Base-by-base conservation (phyloP, 148 eudicot species). In the Rhododendron ferrugineum region DNA sequence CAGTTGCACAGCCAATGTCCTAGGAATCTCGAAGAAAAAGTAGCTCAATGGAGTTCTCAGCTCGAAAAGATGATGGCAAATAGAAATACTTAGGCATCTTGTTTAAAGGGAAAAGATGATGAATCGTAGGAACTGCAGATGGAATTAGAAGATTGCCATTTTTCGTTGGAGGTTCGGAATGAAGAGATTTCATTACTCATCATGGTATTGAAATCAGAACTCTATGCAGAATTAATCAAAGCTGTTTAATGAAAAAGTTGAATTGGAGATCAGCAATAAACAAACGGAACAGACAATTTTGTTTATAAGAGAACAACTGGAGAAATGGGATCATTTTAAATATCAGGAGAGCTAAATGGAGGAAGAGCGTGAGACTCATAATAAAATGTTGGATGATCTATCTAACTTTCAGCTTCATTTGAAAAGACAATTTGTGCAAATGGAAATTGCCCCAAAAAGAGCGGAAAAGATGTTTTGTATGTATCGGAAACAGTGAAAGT, bases 41-140 rank as follows among this genome's bases (percentile, higher is more conserved):
- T 93, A 90, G 89, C 80, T 82, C 92, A 92, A 82, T 93, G 94
- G 95, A 95, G 82, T 76, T 84, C 79, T 26, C 89, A 89, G 49
- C 82, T 89, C 84, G 90, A 90, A 88, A 92, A 91, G 82, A 28
- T 92, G 89, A 85, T 66, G 72, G 49, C 90, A 79, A 90, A 89
- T 80, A 74, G 91, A 85, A 89, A 89, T 66, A 77, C 70, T 32
- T 88, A 87, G 72, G 86, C 84, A 79, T 78, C 85, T 78, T 88
- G 90, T 66, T 47, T 92, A 47, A 86, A 88, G 86, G 89, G 78
- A 11, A 92, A 93, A 88, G 87, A 86, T 79, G 88, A 86, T 86
- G 83, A 85, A 79, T 80, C 92, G 78, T 47, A 86, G 83, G 91
- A 92, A 83, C 88, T 93, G 72, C 88, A 90, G 70, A 86, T 84